Evolutionary conservation across 768 basidiomycete genomes (phyloP).

Genomic region (Cytidiella melzeri): DNA sequence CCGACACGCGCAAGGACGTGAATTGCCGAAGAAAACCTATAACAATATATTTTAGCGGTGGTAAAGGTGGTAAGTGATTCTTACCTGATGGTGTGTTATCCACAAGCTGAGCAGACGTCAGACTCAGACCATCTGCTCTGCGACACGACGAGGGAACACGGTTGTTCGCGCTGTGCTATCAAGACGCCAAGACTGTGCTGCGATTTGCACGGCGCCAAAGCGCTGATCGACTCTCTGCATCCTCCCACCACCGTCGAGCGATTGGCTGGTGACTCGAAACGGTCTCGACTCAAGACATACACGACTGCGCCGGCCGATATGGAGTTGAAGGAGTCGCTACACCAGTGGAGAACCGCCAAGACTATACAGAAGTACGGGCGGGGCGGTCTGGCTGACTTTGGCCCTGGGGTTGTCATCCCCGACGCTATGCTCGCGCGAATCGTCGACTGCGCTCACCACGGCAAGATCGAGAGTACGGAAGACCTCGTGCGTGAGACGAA

Average conservation of each 20-base stretch:
- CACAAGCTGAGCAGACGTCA: background rate
- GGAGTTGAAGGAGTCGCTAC: background rate
- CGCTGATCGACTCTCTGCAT: background rate
- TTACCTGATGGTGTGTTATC: background rate
- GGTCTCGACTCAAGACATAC: background rate
- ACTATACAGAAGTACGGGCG: slow-evolving; percentile 4
- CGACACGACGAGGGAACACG: background rate
- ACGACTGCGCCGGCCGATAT: background rate
- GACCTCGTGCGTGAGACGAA: slow-evolving; percentile 15
- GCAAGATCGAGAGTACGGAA: slow-evolving; percentile 13
- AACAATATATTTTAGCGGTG: background rate
- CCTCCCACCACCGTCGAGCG: background rate
- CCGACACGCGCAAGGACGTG: background rate
- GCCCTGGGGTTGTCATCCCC: slow-evolving; percentile 17
- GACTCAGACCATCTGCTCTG: background rate
- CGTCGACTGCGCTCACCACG: slow-evolving; percentile 16
- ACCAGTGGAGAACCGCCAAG: slow-evolving; percentile 14
- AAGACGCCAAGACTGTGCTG: background rate
- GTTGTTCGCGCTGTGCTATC: background rate
- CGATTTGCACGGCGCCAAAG: background rate
- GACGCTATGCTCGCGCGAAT: slow-evolving; percentile 18
- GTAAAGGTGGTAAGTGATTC: background rate
- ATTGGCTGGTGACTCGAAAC: background rate
- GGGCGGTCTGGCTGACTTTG: slow-evolving; percentile 9
- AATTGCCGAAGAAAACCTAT: background rate